Conservation (phyloP, 2,329 filamentous ascomycete species). For the Hymenoscyphus repandus region DNA sequence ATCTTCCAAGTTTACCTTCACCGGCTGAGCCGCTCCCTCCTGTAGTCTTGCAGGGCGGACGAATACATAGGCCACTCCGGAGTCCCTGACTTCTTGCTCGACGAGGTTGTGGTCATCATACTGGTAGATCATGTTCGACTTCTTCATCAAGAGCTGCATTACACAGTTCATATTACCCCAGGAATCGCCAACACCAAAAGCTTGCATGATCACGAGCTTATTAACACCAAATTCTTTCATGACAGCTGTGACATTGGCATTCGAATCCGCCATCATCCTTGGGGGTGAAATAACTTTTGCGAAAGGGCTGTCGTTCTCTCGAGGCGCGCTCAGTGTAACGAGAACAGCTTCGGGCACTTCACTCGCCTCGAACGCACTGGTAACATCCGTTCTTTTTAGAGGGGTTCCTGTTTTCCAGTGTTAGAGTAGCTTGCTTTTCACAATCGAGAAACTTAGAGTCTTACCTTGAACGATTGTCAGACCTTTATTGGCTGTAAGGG, state of each 20-base stretch:
- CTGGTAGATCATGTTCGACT: conserved; percentile 39
- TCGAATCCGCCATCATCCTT: conserved; percentile 42
- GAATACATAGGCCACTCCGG: conserved; percentile 14
- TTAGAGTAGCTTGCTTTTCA: conserved; percentile 31
- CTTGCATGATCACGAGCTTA: conserved; percentile 46
- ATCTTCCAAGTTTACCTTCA: conserved; percentile 24
- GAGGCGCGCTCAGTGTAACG: conserved; percentile 43
- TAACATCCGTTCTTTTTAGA: no score
- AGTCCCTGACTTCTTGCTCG: conserved; percentile 10
- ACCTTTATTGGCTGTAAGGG: conserved; percentile 28
- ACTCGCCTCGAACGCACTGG: no score
- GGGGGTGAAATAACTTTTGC: conserved; percentile 38
- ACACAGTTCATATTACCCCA: conserved; percentile 37
- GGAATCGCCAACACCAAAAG: conserved; percentile 44
- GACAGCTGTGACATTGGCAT: conserved; percentile 33
- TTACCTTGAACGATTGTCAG: conserved; percentile 38
- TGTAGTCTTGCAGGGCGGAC: conserved; percentile 17
- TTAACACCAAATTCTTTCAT: conserved; percentile 33
- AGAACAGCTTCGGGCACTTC: conserved; percentile 36
- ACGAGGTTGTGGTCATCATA: conserved; percentile 41
- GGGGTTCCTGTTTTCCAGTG: neutral
- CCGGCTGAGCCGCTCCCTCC: conserved; percentile 13
- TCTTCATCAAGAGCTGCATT: conserved; percentile 40
- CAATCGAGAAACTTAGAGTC: conserved; percentile 34
- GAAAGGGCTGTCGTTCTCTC: conserved; percentile 43